Percentiles rank a stretch among this genome's conserved stretches.
Evolutionary conservation across 2,329 filamentous ascomycete genomes (phyloP).

Genomic region (Aspergillus pseudoglaucus): DNA sequence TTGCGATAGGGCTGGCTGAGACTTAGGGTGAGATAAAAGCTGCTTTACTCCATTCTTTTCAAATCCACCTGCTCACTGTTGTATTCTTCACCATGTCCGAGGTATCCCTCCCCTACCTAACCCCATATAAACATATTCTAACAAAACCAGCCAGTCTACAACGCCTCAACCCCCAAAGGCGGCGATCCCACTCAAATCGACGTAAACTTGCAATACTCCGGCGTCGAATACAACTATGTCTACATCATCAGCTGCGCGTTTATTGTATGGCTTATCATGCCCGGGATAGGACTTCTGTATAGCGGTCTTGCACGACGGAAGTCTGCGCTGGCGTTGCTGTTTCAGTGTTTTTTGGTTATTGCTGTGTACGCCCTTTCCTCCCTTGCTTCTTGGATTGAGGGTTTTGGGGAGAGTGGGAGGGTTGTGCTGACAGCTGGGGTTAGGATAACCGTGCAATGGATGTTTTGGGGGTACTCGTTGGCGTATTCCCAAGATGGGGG

Average conservation of each 20-base stretch:
- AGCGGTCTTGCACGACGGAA: constrained; percentile 58
- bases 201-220: constrained; percentile 53
- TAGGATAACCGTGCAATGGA: constrained; percentile 46
- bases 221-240: constrained; percentile 55
- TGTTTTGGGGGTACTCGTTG: constrained; percentile 61
- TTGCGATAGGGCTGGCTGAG: too few relatives aligned
- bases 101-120: neutral
- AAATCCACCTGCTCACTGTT: neutral
- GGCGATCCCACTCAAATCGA: constrained; percentile 49
- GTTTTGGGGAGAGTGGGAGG: neutral
- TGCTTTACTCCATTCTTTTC: neutral
- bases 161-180: constrained; percentile 43
- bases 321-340: constrained; percentile 55
- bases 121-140: neutral
- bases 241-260: constrained; percentile 53
- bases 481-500: constrained; percentile 55
- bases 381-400: neutral
- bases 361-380: constrained; percentile 39
- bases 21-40: too few relatives aligned
- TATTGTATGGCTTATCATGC: constrained; percentile 62
- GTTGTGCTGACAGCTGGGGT: neutral
- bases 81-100: neutral
- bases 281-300: constrained; percentile 60
- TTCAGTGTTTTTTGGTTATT: constrained; percentile 55
- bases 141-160: constrained; percentile 25